Conservation (phyloP, 208 protist species). For the Trypanosoma brucei region DNA sequence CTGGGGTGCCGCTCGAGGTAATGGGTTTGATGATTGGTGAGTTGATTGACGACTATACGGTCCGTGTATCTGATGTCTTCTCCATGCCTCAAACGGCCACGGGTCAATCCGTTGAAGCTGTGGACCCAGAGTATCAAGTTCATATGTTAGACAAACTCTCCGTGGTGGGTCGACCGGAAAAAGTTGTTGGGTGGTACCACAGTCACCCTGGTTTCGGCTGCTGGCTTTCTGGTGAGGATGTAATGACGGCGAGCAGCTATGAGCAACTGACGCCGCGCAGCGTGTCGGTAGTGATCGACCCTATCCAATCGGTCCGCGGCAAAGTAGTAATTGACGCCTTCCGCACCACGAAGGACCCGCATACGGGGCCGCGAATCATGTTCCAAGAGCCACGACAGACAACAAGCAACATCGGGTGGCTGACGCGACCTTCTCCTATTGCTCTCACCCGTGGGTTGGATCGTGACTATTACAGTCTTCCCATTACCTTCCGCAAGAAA, state of each 20-base stretch:
- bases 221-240: slow-evolving; percentile 99
- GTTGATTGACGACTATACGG: slow-evolving; percentile 99
- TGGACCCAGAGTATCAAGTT: slow-evolving; percentile 99
- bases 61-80: slow-evolving; percentile 98
- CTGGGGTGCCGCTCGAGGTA: slow-evolving; percentile 99
- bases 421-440: slow-evolving; percentile 97
- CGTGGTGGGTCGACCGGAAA: slow-evolving; percentile 97
- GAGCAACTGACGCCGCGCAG: slow-evolving; percentile 97
- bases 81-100: slow-evolving; percentile 99
- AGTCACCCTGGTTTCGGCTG: slow-evolving; percentile 99
- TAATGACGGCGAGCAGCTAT: slow-evolving; percentile 98
- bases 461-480: slow-evolving; percentile 99
- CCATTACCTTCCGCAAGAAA: slow-evolving; percentile 99
- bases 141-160: slow-evolving; percentile 99
- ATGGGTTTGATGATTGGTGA: slow-evolving; percentile 99
- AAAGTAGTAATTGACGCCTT: slow-evolving; percentile 99
- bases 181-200: slow-evolving; percentile 99
- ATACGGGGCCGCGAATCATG: slow-evolving; percentile 30
- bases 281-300: slow-evolving; percentile 99
- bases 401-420: slow-evolving; percentile 99
- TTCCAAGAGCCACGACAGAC: slow-evolving; percentile 97
- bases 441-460: slow-evolving; percentile 98
- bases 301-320: slow-evolving; percentile 99
- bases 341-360: slow-evolving; percentile 90
- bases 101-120: slow-evolving; percentile 98